Base-by-base conservation (phyloP, 1,284 basidiomycete species). In the Cryptococcus wingfieldii region DNA sequence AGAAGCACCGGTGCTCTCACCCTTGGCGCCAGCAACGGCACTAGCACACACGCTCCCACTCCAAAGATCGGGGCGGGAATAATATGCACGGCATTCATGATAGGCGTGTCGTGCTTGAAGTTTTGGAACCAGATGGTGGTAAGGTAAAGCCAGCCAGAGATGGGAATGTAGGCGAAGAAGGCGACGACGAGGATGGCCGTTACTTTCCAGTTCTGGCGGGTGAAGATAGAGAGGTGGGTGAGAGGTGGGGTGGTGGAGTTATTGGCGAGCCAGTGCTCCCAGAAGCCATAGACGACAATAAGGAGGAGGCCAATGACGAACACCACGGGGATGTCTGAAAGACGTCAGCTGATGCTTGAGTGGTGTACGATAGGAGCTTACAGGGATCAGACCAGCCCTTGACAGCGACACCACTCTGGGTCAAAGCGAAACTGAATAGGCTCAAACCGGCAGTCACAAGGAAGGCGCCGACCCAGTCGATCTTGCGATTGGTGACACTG, bases 181-280 rank as follows among this genome's bases (percentile, higher is more conserved):
- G 63, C 55, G 38, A 63, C 51, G 47, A 61, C 48, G 43, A 66
- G 51, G 43, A 64, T 59, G 19, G 58, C 58, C 16, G 63, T 61
- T 28, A 72, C 54, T 38, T 61, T 60, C 44, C 60, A 59, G 6
- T 61, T 39, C 47, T 64, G 38, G 28, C 65, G 55, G 1, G 58
- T 55, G 47, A 68, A 65, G 10, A 70, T 49, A 37, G 56, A 56
- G 13, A 68, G 59, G 51, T 66, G 64, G 42, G 63, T 63, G 18
- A 72, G 58, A 8, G 68, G 64, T 12, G 64, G 64, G 0, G 70
- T 65, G 50, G 53, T 72, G 62, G 69, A 77, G 56, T 57, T 70
- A 37, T 37, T 69, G 61, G 71, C 77, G 27, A 90, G 80, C 66
- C 83, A 81, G 23, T 78, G 60, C 41, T 70, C 66, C 61, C 65